Evolutionary conservation across 495 filamentous ascomycete genomes (phyloP), one percentile per base, ranked within the genome.

Genomic region (Xylaria intraflava): DNA sequence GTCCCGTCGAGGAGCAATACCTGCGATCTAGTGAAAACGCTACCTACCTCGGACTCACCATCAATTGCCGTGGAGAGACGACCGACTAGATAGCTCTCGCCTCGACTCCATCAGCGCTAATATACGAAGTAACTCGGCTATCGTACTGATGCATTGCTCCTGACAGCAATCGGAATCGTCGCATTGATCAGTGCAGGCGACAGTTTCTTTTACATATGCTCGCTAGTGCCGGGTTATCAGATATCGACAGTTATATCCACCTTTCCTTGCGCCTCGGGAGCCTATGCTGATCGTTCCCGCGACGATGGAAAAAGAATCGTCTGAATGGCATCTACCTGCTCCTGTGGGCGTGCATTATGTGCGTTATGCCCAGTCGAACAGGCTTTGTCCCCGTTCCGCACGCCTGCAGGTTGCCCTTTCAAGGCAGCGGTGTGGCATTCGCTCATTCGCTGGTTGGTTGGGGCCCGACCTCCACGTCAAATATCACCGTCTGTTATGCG

Each of bases 381-480:
- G 41, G 53, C 53, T 55, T 59, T 46, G 52, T 56, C 48, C 33
- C 42, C 29, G 38, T 46, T 23, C 26, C 46, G 42, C 51, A 24
- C 42, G 33, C 41, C 63, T 66, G 63, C 63, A 66, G 56, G 52
- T 61, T 50, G 57, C 60, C 58, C 46, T 61, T 61, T 66, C 58
- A 53, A 61, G 64, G 51, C 50, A 53, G 51, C 51, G 43, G 64
- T 66, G 64, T 66, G 64, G 60, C 61, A 64, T 46, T 49, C 49
- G 23, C 53, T 64, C 33, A 66, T 66, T 66, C 64, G 64, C 46
- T 55, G 48, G 56, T 50, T 50, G 12, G 51, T 64, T 66, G 60
- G 56, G 61, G 42, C 64, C 64, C 61, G 58, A 64, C 61, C 51
- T 64, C 56, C 58, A 61, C 61, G 61, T 62, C 56, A 62, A 59